phyloP scores from a whole-genome alignment of 306 rosid genomes.

The Canavalia ensiformis region DNA sequence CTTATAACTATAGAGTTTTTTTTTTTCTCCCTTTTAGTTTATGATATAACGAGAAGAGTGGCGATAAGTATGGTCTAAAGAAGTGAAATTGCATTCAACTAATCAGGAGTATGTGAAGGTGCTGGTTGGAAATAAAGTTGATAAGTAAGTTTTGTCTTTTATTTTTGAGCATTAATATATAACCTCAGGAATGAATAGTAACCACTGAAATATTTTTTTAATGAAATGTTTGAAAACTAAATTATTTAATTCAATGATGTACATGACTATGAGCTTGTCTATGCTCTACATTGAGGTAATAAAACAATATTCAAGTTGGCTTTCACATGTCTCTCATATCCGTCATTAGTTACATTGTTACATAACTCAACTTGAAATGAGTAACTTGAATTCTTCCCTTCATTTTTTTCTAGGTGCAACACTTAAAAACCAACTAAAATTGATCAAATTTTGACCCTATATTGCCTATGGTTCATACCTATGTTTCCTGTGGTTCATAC shows the following conservation, averaged over 20 bases:
- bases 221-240: conserved; percentile 31
- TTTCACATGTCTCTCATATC: background rate
- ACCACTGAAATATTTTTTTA: conserved; percentile 4
- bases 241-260: conserved; percentile 17
- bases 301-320: conserved; percentile 22
- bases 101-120: conserved; percentile 87
- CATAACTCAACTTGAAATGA: background rate
- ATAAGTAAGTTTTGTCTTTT: conserved; percentile 68
- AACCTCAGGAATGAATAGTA: conserved; percentile 26
- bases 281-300: conserved; percentile 10
- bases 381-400: conserved; percentile 11
- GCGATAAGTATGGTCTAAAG: conserved; percentile 90
- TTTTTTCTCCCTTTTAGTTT: conserved; percentile 55
- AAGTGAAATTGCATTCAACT: conserved; percentile 85
- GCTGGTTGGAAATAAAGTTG: conserved; percentile 97
- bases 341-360: conserved; percentile 13
- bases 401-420: background rate
- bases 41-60: conserved; percentile 92
- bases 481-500: background rate
- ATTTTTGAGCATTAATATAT: conserved; percentile 21
- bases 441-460: background rate
- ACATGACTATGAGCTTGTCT: conserved; percentile 18
- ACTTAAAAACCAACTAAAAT: background rate
- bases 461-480: background rate
- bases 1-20: background rate